Evolutionary conservation across 768 basidiomycete species (phyloP), one percentile per base, ranked within the genome.

Genomic region (Lactifluus pinguis): DNA sequence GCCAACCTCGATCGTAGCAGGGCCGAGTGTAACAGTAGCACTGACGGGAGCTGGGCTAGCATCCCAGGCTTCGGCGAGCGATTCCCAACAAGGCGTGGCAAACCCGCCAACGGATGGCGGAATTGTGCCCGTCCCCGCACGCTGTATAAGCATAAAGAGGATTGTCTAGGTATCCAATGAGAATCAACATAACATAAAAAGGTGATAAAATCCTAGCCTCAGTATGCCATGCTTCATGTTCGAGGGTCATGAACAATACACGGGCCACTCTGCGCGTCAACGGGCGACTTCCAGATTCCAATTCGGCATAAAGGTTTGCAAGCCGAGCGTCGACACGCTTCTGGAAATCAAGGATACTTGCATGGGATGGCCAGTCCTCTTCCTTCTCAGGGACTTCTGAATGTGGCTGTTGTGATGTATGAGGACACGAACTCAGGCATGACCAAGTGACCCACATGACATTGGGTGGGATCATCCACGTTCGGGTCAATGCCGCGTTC

Each of bases 401-500:
- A 71, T 98, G 97, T 2, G 86, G 77, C 91, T 98, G 69, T 29
- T 30, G 41, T 32, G 38, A 48, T 50, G 42, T 6, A 32, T 49
- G 34, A 38, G 25, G 6, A 48, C 9, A 25, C 19, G 7, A 21
- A 49, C 25, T 38, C 25, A 29, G 72, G 11, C 11, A 34, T 14
- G 7, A n/a, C 6, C 34, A 49, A 29, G 14, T 6, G 4, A 72
- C 85, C 55, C 72, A 93, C 92, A 69, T 98, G 93, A 63, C 89
- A 90, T 70, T 85, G 75, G 4, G 82, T 83, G 0, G 93, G 92
- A 68, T 97, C 90, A 62, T 97, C 89, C 29, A 98, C 93, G 67
- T 87, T 83, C 0, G 97, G 97, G 66, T 98, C 97, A 67, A 99
- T 95, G 8, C 97, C 97, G 39, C 97, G 84, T 85, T 91, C 89